Conservation (phyloP, 140 eudicot species). For the Anethum foeniculum region DNA sequence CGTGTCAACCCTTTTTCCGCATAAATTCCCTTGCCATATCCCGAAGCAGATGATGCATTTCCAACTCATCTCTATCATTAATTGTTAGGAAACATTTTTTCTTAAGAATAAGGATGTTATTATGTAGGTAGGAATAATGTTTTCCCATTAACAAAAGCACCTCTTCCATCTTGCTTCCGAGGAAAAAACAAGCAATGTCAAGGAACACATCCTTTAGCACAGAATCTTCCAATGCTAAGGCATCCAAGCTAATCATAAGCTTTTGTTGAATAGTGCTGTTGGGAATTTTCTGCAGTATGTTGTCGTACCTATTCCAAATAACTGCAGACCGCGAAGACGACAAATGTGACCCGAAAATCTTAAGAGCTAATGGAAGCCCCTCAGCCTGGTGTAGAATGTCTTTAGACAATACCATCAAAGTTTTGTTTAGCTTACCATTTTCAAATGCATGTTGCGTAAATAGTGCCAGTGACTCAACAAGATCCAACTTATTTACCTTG, state of each 20-base stretch:
- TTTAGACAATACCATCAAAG: not conserved
- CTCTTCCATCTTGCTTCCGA: not conserved
- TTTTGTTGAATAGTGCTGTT: not conserved
- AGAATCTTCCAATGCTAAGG: not conserved
- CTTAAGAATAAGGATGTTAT: not conserved
- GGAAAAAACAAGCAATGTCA: conserved; percentile 8
- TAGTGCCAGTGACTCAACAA: not conserved
- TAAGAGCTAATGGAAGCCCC: not conserved
- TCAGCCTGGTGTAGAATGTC: not conserved
- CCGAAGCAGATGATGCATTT: not conserved
- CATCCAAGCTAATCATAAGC: conserved; percentile 2
- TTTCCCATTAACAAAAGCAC: not conserved
- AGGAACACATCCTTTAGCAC: not conserved
- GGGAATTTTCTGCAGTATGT: not conserved
- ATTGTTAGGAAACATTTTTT: not conserved
- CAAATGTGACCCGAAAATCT: not conserved
- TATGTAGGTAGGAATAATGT: not conserved
- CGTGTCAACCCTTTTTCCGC: no score
- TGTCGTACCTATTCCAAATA: not conserved
- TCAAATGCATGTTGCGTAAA: not conserved
- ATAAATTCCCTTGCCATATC: not conserved
- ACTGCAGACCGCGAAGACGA: not conserved
- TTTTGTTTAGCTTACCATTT: not conserved
- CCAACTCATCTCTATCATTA: not conserved
- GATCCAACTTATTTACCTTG: not conserved